Base-by-base conservation (phyloP, 83 land plant genomes). In the Picea abies region DNA sequence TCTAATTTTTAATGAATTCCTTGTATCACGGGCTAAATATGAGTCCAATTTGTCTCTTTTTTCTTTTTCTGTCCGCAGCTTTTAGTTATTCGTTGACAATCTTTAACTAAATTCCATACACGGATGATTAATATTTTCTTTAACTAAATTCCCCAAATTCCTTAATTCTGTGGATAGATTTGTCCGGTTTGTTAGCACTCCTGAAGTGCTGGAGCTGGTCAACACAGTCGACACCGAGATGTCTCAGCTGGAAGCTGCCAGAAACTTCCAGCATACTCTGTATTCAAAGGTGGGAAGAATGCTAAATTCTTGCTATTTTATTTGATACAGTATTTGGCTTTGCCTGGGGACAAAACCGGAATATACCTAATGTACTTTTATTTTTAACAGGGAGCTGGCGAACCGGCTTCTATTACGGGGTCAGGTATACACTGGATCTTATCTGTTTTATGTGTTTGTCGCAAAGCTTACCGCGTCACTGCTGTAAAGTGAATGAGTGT, bases 121-220 rank as follows among this genome's bases (percentile, higher is more conserved):
- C 58, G 58, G 58, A 56, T 11, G 58, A 56, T 11, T 56, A 0
- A 56, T 12, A 1, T 52, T 52, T 35, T n/a, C 25, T 44, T 41
- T 44, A 41, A 2, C 56, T 47, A 44, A 44, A 37, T 73, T 73
- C 3, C 1, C 56, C 5, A 41, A n/a, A n/a, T 9, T 73, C 58
- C 56, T 5, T 73, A 25, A 73, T 47, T 22, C 22, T 44, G 39
- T 44, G 77, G 25, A 4, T 47, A 94, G 97, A 86, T 94, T 94
- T 90, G 95, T 94, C 44, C 85, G 93, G 63, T 94, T 94, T 84
- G 97, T 94, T 66, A 94, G 90, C 58, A 94, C 95, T 7, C 97
- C 97, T 5, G 97, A 92, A 47, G 85, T 94, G 17, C 44, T 94
- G 82, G 97, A 94, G 68, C 63, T 88, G 84, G 95, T 90, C 16